Conservation (phyloP, 495 filamentous ascomycete species). For the Terfezia claveryi region DNA sequence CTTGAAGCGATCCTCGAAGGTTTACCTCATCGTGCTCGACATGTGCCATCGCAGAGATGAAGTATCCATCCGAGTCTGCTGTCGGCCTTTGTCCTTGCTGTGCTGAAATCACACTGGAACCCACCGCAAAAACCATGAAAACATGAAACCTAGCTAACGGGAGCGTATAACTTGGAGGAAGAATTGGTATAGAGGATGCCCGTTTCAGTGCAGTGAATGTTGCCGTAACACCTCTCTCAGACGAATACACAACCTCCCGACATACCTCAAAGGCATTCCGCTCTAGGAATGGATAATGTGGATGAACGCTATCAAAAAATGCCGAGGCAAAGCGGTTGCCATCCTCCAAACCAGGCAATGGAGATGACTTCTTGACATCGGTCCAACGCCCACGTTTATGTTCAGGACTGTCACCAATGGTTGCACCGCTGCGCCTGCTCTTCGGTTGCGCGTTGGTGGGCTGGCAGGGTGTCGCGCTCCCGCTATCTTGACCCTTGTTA, state of each 20-base stretch:
- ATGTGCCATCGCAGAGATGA: conserved; percentile 12
- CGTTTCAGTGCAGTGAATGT: neutral
- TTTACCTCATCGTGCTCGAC: conserved; percentile 8
- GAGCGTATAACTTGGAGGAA: conserved; percentile 11
- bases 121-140: conserved; percentile 17
- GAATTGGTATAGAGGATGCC: neutral
- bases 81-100: neutral
- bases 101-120: conserved; percentile 12
- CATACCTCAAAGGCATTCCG: conserved; percentile 15
- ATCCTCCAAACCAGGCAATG: conserved; percentile 11
- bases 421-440: neutral
- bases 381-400: conserved; percentile 6
- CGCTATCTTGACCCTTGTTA: neutral
- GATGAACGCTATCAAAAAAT: conserved; percentile 14
- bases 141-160: conserved; percentile 16
- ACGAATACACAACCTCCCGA: conserved; percentile 9
- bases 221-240: neutral
- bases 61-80: conserved; percentile 17
- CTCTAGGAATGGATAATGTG: conserved; percentile 18
- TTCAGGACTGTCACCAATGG: neutral
- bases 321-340: conserved; percentile 5
- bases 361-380: conserved; percentile 4
- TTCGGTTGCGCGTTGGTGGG: neutral
- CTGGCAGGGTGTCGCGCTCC: neutral
- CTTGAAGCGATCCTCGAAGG: conserved; percentile 14